Conservation (phyloP, 805 yeast species). For the Ogataea thermomethanolica region DNA sequence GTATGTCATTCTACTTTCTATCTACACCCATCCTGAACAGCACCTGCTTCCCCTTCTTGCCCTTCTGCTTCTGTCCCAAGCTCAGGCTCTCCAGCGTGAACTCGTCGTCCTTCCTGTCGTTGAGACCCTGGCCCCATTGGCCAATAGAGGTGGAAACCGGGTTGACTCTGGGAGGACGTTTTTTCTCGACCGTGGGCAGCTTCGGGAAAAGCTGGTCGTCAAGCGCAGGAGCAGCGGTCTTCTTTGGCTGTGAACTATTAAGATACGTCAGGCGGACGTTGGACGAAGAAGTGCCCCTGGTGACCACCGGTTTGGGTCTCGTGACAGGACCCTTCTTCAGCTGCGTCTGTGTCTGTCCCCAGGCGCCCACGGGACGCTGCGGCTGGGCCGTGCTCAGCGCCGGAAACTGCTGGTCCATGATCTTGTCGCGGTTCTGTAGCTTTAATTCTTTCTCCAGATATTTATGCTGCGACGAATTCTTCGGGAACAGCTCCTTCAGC, state of each 20-base stretch:
- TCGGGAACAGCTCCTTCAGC: slow-evolving; percentile 52
- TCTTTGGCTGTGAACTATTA: slow-evolving; percentile 1
- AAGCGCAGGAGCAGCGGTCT: slow-evolving; percentile 5
- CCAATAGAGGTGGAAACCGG: slow-evolving; percentile 36
- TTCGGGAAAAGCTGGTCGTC: slow-evolving; percentile 31
- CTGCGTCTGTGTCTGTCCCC: slow-evolving; percentile 2
- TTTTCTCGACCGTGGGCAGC: slow-evolving; percentile 38
- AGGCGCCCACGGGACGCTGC: slow-evolving; percentile 6
- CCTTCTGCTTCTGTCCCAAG: slow-evolving; percentile 29
- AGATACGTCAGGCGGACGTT: slow-evolving; percentile 16
- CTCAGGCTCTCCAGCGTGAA: slow-evolving; percentile 9
- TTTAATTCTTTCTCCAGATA: slow-evolving; percentile 34
- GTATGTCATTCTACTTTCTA: slow-evolving; percentile 2
- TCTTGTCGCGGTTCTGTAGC: slow-evolving; percentile 24
- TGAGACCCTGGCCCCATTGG: slow-evolving; percentile 30
- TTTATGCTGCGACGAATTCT: slow-evolving; percentile 41
- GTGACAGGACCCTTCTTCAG: not conserved
- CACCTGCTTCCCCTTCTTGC: slow-evolving; percentile 49
- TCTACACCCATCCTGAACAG: slow-evolving; percentile 48
- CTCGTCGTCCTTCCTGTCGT: not conserved
- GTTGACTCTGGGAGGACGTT: slow-evolving; percentile 56
- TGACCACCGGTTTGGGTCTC: slow-evolving; percentile 7
- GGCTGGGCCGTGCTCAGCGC: slow-evolving; percentile 29
- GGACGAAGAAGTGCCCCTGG: slow-evolving; percentile 11
- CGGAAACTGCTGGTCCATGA: slow-evolving; percentile 45